These are phyloP conservation scores for Plantago coronopus DNA, from an alignment of 305 asterid species.

Conservation along the genomic window DNA sequence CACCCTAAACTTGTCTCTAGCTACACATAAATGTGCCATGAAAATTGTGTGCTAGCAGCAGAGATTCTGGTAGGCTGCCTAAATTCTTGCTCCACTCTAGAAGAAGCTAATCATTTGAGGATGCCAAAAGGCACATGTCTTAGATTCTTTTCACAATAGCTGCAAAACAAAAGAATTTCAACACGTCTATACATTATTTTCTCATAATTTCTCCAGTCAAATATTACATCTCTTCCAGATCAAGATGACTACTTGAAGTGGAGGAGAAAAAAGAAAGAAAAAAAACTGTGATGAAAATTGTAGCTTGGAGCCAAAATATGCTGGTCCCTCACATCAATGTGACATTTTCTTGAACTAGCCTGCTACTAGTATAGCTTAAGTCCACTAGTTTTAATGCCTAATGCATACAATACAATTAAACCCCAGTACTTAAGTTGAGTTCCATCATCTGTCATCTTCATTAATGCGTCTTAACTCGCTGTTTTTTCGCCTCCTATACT, in stretches of 20 bases:
- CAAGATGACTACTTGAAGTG: not conserved
- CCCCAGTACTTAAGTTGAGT: not conserved
- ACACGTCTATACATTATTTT: conserved; percentile 23
- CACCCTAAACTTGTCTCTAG: not conserved
- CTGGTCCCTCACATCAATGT: conserved; percentile 52
- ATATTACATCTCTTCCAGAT: not conserved
- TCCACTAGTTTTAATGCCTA: conserved; percentile 22
- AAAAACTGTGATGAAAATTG: conserved; percentile 33
- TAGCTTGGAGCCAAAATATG: conserved; percentile 28
- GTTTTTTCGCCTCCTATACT: not conserved
- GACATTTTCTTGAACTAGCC: conserved; percentile 19
- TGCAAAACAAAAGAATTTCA: conserved; percentile 23
- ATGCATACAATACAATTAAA: not conserved
- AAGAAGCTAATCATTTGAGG: conserved; percentile 28
- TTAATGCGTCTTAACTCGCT: not conserved
- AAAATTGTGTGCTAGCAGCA: not conserved
- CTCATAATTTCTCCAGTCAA: conserved; percentile 13
- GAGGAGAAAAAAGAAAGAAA: not conserved
- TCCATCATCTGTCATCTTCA: not conserved
- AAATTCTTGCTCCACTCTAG: conserved; percentile 21
- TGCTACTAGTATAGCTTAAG: not conserved
- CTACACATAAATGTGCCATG: not conserved
- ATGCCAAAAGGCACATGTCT: conserved; percentile 22
- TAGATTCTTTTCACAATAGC: conserved; percentile 17
- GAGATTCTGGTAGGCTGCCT: not conserved